These are phyloP conservation scores for Phalaenopsis hybrid DNA, from an alignment of 116 monocot genomes.

Conservation along the genomic window DNA sequence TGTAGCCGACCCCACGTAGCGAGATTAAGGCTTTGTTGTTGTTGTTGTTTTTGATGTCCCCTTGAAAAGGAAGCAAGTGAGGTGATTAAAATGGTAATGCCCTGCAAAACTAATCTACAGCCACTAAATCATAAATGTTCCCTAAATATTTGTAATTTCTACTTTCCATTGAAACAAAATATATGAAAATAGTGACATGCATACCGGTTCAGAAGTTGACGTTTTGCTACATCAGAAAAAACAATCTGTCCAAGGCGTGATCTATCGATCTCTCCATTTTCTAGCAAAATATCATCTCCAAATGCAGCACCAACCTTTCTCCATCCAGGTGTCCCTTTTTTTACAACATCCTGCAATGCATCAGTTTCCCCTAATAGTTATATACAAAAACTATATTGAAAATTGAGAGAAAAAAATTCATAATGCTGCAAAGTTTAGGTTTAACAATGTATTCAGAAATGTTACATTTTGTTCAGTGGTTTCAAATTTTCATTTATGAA, in stretches of 20 bases:
- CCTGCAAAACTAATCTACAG: not conserved
- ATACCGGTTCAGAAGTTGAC: conserved; percentile 79
- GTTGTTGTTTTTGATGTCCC: too few relatives aligned
- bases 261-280: conserved; percentile 76
- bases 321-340: conserved; percentile 78
- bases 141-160: not conserved
- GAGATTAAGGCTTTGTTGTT: too few relatives aligned
- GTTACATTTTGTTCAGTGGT: not conserved
- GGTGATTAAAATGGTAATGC: not conserved
- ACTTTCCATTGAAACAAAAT: not conserved
- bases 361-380: not conserved
- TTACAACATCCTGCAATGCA: conserved; percentile 66
- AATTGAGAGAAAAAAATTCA: not conserved
- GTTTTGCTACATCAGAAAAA: conserved; percentile 70
- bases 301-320: conserved; percentile 75
- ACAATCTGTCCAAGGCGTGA: conserved; percentile 72
- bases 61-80: too few relatives aligned
- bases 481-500: not conserved
- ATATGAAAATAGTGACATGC: not conserved
- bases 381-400: not conserved
- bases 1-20: too few relatives aligned
- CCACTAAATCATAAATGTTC: not conserved
- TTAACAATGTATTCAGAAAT: not conserved
- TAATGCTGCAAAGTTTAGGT: not conserved
- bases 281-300: conserved; percentile 62